Evolutionary conservation across 1,284 basidiomycete genomes (phyloP), one percentile per base, ranked within the genome.

Genomic region (Chalciporus sp.): DNA sequence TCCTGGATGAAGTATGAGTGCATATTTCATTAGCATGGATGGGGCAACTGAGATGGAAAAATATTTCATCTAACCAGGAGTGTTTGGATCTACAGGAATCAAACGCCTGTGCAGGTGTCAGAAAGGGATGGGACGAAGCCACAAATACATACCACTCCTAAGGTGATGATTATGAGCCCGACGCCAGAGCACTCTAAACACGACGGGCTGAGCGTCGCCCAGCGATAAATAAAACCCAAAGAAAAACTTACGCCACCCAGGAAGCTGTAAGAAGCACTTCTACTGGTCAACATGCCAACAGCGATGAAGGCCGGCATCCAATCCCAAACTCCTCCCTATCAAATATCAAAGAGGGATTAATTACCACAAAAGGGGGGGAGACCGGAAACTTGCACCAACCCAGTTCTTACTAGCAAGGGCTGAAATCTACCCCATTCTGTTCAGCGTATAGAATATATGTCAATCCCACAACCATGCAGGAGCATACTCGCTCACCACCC

Each of bases 381-480:
- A 40, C 20, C 14, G 12, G 3, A 42, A 26, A 23, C 16, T 10
- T 29, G 23, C 11, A 55, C 55, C 53, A 26, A 62, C 57, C 49
- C 60, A 63, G 39, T 58, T 83, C 49, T 86, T 85, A 41, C 85
- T 67, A 17, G 72, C 69, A 57, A 88, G 83, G 60, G 84, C 83
- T 62, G 75, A 76, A 23, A 78, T 81, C 74, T 82, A 83, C 19
- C 85, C 86, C 51, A 86, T 68, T 47, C 77, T 73, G 69, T 81
- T 85, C 46, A 87, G 74, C 50, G 82, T 84, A 81, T 82, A 85
- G 55, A 82, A 82, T 53, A 86, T 80, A 64, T 87, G 85, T 85
- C 84, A 86, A 66, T 87, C 84, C 65, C 77, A 84, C 45, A 86
- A 66, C 47, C 86, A 68, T 43, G 83, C 85, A 16, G 83, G 81